Base-by-base conservation (phyloP, 305 asterid species). In the Fraxinus platypoda region DNA sequence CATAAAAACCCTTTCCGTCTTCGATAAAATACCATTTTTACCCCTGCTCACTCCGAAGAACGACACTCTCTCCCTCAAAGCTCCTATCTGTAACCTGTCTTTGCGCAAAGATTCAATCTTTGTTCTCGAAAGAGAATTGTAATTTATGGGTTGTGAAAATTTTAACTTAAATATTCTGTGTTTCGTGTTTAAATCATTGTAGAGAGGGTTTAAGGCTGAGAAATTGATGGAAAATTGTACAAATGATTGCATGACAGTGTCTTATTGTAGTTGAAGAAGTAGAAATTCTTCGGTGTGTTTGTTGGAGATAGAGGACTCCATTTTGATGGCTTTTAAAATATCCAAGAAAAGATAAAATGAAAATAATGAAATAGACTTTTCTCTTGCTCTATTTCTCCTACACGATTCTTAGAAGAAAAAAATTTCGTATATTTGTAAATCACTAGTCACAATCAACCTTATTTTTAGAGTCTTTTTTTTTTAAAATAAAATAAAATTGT, bases 191-290 rank as follows among this genome's bases (percentile, higher is more conserved):
- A 80, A 81, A 84, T 46, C 75, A 72, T 74, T 82, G 26, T 70
- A 81, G 82, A 76, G 85, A 35, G 89, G 59, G 76, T 79, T 81
- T 52, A 79, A 72, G 74, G 90, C 59, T 66, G 90, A 77, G 83
- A 92, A 86, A 87, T 80, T 92, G 83, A 82, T 84, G 83, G 94
- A 77, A 84, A 90, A 64, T 7, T 91, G 93, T 79, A 89, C 28
- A 73, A 88, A 75, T 68, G 95, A 82, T 75, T 89, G 84, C 97
- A 49, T 49, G 59, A 49, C 59, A 49, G 7, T 49, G 21, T 43
- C 43, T 43, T 49, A 15, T 49, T 15, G n/a, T 13, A 46, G 57
- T 13, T 46, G 57, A 12, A 15, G 59, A 15, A 15, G 59, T 43
- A 15, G 21, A 49, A 49, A 49, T 49, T 17, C 59, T 49, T 49